Conservation (phyloP, 352 stramenopile genomes). For the Albugo candida region DNA sequence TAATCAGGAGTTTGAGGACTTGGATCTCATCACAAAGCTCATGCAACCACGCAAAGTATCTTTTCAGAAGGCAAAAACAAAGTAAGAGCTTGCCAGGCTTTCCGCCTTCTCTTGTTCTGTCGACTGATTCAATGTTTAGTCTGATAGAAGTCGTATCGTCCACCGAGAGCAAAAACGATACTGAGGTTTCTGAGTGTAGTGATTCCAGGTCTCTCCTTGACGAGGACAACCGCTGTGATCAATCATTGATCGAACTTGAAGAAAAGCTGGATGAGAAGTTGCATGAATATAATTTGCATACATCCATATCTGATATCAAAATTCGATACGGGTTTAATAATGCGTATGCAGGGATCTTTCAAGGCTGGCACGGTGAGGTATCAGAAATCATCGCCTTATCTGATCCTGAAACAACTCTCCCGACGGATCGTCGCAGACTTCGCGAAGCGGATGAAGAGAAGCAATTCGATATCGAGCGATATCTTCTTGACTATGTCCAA, state of each 20-base stretch:
- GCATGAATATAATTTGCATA: not conserved
- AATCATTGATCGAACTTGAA: no score
- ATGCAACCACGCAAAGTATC: slow-evolving; percentile 23
- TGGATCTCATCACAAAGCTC: slow-evolving; percentile 86
- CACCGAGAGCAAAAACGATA: no score
- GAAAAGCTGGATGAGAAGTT: not conserved
- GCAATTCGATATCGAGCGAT: slow-evolving; percentile 91
- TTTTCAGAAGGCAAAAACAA: no score
- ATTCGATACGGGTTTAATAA: slow-evolving; percentile 89
- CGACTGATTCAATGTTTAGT: no score
- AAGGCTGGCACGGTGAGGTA: slow-evolving; percentile 81
- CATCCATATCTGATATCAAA: slow-evolving; percentile 11
- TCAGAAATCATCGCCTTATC: slow-evolving; percentile 86
- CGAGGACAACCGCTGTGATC: no score
- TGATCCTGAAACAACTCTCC: slow-evolving; percentile 67
- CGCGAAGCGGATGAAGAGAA: slow-evolving; percentile 75
- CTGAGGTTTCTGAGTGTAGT: no score
- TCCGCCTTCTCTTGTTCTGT: no score
- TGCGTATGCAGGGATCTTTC: slow-evolving; percentile 84
- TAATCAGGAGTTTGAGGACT: slow-evolving; percentile 77
- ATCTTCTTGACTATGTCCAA: slow-evolving; percentile 86
- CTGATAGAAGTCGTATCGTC: no score
- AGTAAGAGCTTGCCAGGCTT: no score
- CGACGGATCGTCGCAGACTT: slow-evolving; percentile 40
- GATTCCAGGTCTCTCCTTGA: no score